These are phyloP conservation scores for Trapa incisa DNA, from an alignment of 345 rosid genomes.

Conservation along the genomic window DNA sequence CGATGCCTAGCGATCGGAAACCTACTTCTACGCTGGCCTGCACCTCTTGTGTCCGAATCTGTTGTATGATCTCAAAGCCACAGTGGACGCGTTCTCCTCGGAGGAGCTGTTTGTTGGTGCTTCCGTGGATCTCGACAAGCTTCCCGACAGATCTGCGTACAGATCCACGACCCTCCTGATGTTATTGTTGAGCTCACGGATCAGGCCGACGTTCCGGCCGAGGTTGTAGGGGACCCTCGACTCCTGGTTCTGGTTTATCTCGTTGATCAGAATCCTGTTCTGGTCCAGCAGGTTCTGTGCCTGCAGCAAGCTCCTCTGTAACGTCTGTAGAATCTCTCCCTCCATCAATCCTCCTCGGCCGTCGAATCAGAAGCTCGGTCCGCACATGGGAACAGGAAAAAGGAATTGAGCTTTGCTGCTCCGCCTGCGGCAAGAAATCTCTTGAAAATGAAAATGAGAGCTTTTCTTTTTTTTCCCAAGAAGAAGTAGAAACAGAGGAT, in stretches of 20 bases:
- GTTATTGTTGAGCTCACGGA: conserved; percentile 72
- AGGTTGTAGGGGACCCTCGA: conserved; percentile 62
- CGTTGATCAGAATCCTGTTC: conserved; percentile 57
- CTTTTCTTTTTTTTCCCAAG: no score
- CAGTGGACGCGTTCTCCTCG: conserved; percentile 37
- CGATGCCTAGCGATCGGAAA: neutral
- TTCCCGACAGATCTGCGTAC: conserved; percentile 51
- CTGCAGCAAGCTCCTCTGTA: conserved; percentile 60
- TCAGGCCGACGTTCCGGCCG: conserved; percentile 58
- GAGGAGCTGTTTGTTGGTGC: conserved; percentile 20
- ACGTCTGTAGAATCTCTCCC: conserved; percentile 54
- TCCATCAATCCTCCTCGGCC: conserved; percentile 24
- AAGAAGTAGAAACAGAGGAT: no score
- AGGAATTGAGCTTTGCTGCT: no score
- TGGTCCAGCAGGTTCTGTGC: conserved; percentile 60
- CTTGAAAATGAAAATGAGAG: no score
- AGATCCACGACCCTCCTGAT: conserved; percentile 59
- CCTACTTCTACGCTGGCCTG: conserved; percentile 29
- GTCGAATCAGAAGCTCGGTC: no score
- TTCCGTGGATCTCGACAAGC: conserved; percentile 34
- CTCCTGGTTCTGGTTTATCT: conserved; percentile 77
- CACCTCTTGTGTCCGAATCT: conserved; percentile 39
- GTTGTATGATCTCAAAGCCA: conserved; percentile 13
- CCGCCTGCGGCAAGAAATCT: no score
- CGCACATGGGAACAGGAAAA: no score